Conservation (phyloP, 495 filamentous ascomycete species). For the Aspergillus mulundensis region DNA sequence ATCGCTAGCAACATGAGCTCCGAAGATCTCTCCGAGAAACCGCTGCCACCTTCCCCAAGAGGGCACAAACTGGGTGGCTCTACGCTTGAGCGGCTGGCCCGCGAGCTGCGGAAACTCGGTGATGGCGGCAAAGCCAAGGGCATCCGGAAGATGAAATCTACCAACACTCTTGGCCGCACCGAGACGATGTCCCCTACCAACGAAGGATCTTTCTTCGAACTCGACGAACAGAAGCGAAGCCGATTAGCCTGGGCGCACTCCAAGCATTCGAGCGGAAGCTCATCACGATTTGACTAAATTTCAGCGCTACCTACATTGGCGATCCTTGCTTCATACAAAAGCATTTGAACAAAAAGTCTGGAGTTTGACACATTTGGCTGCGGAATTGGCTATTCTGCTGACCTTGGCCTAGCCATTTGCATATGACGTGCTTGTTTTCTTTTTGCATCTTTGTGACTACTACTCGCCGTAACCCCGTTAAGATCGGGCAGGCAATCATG, state of each 20-base stretch:
- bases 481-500: not conserved
- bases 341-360: conserved; percentile 15
- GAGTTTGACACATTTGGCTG: conserved; percentile 14
- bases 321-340: not conserved
- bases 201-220: conserved; percentile 40
- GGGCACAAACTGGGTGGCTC: conserved; percentile 38
- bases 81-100: conserved; percentile 55
- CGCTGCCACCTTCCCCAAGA: conserved; percentile 40
- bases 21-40: conserved; percentile 39
- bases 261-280: conserved; percentile 21
- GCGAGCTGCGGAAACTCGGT: conserved; percentile 51
- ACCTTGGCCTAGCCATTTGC: conserved; percentile 1
- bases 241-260: conserved; percentile 42
- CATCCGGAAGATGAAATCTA: conserved; percentile 50
- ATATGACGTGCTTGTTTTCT: not conserved
- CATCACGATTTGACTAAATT: conserved; percentile 17
- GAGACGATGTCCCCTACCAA: conserved; percentile 23
- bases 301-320: not conserved
- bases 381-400: conserved; percentile 12
- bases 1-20: conserved; percentile 29
- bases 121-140: conserved; percentile 29
- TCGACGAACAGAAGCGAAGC: conserved; percentile 46
- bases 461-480: not conserved
- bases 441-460: not conserved
- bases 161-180: conserved; percentile 31